Base-by-base conservation (phyloP, 441 rosid genomes). In the Cnidoscolus chayamansa region DNA sequence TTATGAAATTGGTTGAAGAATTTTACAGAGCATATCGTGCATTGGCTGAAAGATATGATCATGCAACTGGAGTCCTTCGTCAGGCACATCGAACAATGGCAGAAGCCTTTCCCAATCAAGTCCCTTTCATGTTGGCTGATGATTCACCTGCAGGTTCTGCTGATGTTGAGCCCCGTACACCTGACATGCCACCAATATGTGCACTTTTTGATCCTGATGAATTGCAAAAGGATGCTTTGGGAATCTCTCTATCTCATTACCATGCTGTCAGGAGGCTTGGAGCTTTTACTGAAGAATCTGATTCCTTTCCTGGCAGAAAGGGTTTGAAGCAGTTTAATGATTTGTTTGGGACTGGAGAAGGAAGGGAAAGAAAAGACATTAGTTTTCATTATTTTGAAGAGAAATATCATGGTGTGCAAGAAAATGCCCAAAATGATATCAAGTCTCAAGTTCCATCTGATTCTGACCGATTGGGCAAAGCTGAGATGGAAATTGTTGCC, bases 21-120 rank as follows among this genome's bases (percentile, higher is more conserved):
- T 92, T 94, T 75, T 94, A 92, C 79, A 82, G 99, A 79, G 98
- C 96, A 4, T 96, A 96, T 68, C 97, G 99, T 80, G 97, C 97
- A 40, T 81, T 96, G 81, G 98, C 99, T 72, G 99, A 89, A 83
- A 87, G 99, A 85, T 96, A 96, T 68, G 96, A 91, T 84, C 88
- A 96, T 80, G 99, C 99, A 1, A 95, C 97, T 0, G 97, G 93
- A 57, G 97, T 82, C 53, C 81, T 95, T 59, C 96, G 87, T 75
- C 99, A 94, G 78, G 97, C 97, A 65, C 99, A 94, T 74, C 80
- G 81, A 76, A 86, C 97, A 65, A 87, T 95, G 95, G 82, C 94
- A 35, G 97, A 93, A 85, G 98, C 89, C 13, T 91, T 93, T 78
- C 98, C 99, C 13, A 90, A 90, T 74, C 99, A 95, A 79, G 81